Evolutionary conservation across 208 protist genomes (phyloP).

Genomic region (Porcisia deanei): DNA sequence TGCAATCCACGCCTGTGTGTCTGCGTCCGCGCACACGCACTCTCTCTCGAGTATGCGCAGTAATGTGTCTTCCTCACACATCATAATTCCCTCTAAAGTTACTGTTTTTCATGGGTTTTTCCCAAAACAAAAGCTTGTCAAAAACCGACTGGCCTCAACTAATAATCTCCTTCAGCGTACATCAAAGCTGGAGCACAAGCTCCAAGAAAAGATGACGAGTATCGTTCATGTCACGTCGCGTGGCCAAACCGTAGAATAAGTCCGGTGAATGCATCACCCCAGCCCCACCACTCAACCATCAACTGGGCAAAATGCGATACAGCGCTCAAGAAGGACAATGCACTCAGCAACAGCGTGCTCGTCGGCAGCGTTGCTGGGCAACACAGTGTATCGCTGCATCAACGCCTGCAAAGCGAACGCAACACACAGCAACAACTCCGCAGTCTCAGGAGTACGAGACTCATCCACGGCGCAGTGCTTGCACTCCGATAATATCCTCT

Average conservation of each 20-base stretch:
- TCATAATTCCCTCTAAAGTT: neutral
- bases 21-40: neutral
- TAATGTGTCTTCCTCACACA: neutral
- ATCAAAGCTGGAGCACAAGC: neutral
- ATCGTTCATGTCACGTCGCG: neutral
- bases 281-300: neutral
- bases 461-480: conserved; percentile 6
- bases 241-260: neutral
- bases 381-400: conserved; percentile 39
- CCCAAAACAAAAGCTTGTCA: too few relatives aligned
- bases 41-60: too few relatives aligned
- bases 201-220: neutral
- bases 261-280: neutral
- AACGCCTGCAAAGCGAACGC: conserved; percentile 34
- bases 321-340: conserved; percentile 10
- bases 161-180: neutral
- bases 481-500: conserved; percentile 32
- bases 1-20: too few relatives aligned
- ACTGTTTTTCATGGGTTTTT: neutral
- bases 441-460: neutral
- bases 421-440: conserved; percentile 22
- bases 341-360: conserved; percentile 17
- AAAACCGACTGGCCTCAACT: neutral
- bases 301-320: neutral
- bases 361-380: conserved; percentile 38